Evolutionary conservation across 1,139 yeast species (phyloP), one percentile per base, ranked within the genome.

Genomic region (Debaryomycetaceae sp.): DNA sequence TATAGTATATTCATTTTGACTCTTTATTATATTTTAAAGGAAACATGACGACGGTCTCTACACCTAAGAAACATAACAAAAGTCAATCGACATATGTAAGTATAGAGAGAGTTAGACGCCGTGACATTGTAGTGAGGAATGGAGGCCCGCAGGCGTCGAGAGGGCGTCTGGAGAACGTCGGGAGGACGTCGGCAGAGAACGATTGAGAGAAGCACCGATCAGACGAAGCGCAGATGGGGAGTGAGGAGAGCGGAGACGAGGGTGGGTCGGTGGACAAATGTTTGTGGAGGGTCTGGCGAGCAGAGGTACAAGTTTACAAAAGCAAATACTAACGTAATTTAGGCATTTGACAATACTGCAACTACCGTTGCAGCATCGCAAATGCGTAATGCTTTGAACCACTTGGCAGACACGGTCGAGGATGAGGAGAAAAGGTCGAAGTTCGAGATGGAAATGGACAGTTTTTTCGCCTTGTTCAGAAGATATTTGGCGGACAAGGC

Each of bases 351-450:
- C 69, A 87, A 87, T 72, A 88, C 96, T 53, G 91, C 97, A 40
- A 89, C 97, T 49, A 89, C 89, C 51, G 95, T 90, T 50, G 96
- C 99, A 33, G 98, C 99, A 6, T 86, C 96, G 49, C 97, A 91
- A 66, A 93, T 93, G 98, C 84, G 98, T 62, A 93, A 93, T 64
- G 95, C 96, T 3, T 80, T 93, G 70, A 93, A 93, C 78, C 81
- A 79, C 65, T 75, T 93, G 63, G 86, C 93, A 42, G 98, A 91
- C 66, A 78, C 93, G 23, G 88, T 88, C 44, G 76, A 66, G 36
- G 80, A 85, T 58, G 69, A 76, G 31, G 78, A 75, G 37, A 65
- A 68, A 49, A 85, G 83, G 66, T 58, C 62, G 51, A 77, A 79
- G 59, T 90, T 93, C 61, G 97, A 93, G 68, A 79, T 76, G 56